These are phyloP conservation scores for Scenedesmus sp. DNA, from an alignment of 163 green algal genomes.

Conservation along the genomic window DNA sequence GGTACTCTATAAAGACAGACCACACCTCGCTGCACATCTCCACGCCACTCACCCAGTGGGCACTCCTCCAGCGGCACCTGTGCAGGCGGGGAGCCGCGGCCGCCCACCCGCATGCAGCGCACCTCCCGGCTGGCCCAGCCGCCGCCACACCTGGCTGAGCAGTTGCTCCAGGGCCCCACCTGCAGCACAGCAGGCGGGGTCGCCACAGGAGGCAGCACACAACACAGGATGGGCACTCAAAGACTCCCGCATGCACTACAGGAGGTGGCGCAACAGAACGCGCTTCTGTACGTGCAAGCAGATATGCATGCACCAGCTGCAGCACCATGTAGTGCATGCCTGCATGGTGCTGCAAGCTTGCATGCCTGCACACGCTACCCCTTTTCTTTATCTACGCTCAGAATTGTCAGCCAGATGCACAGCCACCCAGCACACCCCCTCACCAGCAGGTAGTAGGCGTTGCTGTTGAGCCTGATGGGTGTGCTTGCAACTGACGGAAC, in stretches of 20 bases:
- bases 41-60: conserved; percentile 31
- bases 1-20: too few relatives aligned
- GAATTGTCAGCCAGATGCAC: too few relatives aligned
- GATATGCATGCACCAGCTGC: neutral
- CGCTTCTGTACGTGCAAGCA: neutral
- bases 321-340: neutral
- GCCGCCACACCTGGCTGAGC: conserved; percentile 59
- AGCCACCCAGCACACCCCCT: neutral
- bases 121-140: conserved; percentile 50
- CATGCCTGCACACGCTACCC: too few relatives aligned
- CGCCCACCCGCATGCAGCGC: conserved; percentile 43
- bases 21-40: too few relatives aligned
- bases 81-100: neutral
- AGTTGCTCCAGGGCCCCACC: conserved; percentile 55
- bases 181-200: neutral
- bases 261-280: neutral
- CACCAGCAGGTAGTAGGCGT: conserved; percentile 25
- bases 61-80: conserved; percentile 60
- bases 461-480: neutral
- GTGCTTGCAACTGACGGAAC: conserved; percentile 7
- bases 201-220: neutral
- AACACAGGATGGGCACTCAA: neutral
- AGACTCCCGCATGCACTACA: neutral
- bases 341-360: neutral
- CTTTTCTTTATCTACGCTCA: too few relatives aligned